Conservation (phyloP, 2,329 filamentous ascomycete species). For the Ambrosiella xylebori region DNA sequence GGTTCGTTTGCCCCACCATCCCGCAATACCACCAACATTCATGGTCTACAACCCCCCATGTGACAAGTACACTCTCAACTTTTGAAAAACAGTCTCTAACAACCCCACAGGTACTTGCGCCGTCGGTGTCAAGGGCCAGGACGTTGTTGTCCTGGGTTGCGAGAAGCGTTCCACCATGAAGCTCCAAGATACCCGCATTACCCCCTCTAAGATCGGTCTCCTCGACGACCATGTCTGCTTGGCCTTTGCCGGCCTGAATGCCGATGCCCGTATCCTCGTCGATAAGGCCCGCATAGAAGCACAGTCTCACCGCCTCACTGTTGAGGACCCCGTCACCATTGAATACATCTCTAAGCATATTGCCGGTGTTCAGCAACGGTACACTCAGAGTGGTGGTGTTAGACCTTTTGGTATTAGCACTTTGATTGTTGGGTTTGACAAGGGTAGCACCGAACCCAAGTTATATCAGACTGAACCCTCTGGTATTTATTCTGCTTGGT, state of each 20-base stretch:
- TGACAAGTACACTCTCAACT: not conserved
- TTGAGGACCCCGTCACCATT: slow-evolving; percentile 92
- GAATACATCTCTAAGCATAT: slow-evolving; percentile 99
- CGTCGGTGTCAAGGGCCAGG: slow-evolving; percentile 86
- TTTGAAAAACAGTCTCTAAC: slow-evolving; percentile 8
- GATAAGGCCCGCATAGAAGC: slow-evolving; percentile 97
- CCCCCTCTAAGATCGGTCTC: slow-evolving; percentile 93
- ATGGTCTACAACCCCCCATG: not conserved
- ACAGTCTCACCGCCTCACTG: slow-evolving; percentile 89
- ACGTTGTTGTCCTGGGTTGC: slow-evolving; percentile 93
- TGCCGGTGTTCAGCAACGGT: slow-evolving; percentile 92
- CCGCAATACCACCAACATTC: not conserved
- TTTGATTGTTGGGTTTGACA: slow-evolving; percentile 95
- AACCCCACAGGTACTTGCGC: slow-evolving; percentile 66
- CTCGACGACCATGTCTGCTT: slow-evolving; percentile 93
- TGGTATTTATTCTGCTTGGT: slow-evolving; percentile 98
- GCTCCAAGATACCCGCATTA: slow-evolving; percentile 97
- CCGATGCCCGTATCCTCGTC: slow-evolving; percentile 91
- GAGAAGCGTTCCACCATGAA: slow-evolving; percentile 99
- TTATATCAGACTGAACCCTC: slow-evolving; percentile 99
- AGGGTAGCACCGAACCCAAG: slow-evolving; percentile 70
- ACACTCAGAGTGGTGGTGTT: slow-evolving; percentile 97
- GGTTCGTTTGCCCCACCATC: slow-evolving; percentile 34
- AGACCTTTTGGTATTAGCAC: slow-evolving; percentile 98
- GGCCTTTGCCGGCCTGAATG: slow-evolving; percentile 92